A percentile compares a stretch with the other conserved stretches of the same genome.
Conservation (phyloP, 225 moss, liverwort and hornwort genomes). For the Rhytidiadelphus loreus region DNA sequence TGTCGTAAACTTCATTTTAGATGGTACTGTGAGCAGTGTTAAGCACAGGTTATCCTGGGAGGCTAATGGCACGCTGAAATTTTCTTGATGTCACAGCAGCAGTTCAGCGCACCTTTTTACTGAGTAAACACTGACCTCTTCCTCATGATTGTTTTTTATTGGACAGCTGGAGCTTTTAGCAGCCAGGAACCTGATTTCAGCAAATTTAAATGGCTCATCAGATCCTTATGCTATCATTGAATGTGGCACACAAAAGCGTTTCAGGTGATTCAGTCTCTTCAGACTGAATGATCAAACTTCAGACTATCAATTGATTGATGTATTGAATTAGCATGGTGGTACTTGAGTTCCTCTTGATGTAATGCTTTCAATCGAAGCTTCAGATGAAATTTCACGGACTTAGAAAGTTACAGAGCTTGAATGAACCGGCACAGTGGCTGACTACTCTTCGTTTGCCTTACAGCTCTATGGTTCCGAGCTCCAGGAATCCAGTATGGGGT, state of each 20-base stretch:
- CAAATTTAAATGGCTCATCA: slow-evolving; percentile 82
- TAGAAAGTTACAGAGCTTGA: background rate
- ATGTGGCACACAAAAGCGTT: slow-evolving; percentile 75
- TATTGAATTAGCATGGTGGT: background rate
- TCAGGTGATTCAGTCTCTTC: slow-evolving; percentile 39
- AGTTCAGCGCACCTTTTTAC: background rate
- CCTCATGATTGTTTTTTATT: background rate
- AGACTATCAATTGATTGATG: background rate
- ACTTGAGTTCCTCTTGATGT: background rate
- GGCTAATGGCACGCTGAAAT: background rate
- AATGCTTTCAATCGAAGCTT: background rate
- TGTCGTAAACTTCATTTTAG: background rate
- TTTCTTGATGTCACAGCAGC: background rate
- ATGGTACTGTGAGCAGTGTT: background rate
- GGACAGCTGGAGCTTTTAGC: slow-evolving; percentile 79
- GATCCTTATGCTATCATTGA: slow-evolving; percentile 86
- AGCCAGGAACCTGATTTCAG: slow-evolving; percentile 74
- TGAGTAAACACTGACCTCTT: background rate
- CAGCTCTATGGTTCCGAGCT: slow-evolving; percentile 84
- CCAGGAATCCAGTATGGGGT: slow-evolving; percentile 88
- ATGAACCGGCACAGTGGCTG: background rate
- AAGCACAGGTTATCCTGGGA: background rate
- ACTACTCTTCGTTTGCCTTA: background rate
- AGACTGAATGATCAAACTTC: background rate
- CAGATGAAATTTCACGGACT: background rate